These are phyloP conservation scores for Penicillium chermesinum DNA, from an alignment of 495 filamentous ascomycete genomes.

Conservation along the genomic window DNA sequence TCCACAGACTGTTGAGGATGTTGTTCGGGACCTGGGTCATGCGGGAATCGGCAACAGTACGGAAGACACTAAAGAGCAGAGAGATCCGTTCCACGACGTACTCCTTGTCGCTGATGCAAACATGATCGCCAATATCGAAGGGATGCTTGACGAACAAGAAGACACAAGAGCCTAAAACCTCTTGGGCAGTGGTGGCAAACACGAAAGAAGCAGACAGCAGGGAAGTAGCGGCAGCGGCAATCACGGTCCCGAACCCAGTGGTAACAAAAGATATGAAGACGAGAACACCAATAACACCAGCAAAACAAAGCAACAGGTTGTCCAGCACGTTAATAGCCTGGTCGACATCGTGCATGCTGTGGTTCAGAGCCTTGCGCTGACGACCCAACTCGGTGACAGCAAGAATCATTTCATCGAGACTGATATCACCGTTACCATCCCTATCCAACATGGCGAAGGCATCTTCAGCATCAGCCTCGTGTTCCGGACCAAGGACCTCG, in stretches of 20 bases:
- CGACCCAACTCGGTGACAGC: conserved; percentile 77
- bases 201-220: conserved; percentile 91
- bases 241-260: conserved; percentile 74
- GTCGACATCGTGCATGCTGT: conserved; percentile 95
- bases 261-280: conserved; percentile 90
- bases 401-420: conserved; percentile 90
- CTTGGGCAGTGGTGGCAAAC: conserved; percentile 85
- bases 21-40: conserved; percentile 88
- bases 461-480: conserved; percentile 71
- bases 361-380: conserved; percentile 76
- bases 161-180: conserved; percentile 92
- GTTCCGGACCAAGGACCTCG: conserved; percentile 76
- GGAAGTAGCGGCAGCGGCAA: conserved; percentile 92
- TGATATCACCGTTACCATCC: conserved; percentile 90
- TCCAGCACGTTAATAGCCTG: conserved; percentile 90
- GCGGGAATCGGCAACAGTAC: conserved; percentile 72
- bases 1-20: conserved; percentile 81
- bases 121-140: conserved; percentile 87
- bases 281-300: conserved; percentile 73
- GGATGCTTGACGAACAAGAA: conserved; percentile 98
- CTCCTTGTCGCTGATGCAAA: conserved; percentile 68
- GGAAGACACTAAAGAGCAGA: conserved; percentile 90
- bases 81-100: conserved; percentile 90
- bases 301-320: conserved; percentile 70
- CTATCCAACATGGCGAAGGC: conserved; percentile 74